phyloP scores from a whole-genome alignment of 441 rosid genomes.

The Bocquillonia castaneifolia region DNA sequence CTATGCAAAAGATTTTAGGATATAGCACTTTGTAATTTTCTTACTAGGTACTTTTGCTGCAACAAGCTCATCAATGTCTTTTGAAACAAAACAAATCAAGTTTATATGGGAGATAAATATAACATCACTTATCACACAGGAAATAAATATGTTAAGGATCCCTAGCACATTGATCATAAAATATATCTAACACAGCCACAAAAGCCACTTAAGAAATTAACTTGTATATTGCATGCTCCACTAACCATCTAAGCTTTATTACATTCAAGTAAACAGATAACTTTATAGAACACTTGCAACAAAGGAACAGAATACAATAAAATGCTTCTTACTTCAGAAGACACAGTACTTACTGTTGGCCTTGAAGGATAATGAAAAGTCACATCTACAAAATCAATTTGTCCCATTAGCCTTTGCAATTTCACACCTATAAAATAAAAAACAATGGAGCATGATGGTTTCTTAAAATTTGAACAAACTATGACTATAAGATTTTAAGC shows the following conservation, averaged over 20 bases:
- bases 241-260: not conserved
- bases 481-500: constrained; percentile 1
- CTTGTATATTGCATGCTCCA: not conserved
- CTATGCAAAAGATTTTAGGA: not conserved
- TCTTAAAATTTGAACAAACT: not conserved
- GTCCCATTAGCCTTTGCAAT: constrained; percentile 58
- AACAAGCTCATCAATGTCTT: not conserved
- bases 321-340: constrained; percentile 9
- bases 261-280: not conserved
- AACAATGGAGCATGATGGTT: not conserved
- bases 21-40: not conserved
- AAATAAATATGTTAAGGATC: not conserved
- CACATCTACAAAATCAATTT: constrained; percentile 55
- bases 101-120: not conserved
- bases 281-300: not conserved
- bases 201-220: not conserved
- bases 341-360: constrained; percentile 43
- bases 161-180: not conserved
- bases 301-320: not conserved
- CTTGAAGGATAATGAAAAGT: constrained; percentile 76
- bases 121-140: not conserved
- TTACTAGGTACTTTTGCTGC: not conserved
- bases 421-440: constrained; percentile 49
- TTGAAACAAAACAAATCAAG: no score
- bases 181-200: not conserved